Evolutionary conservation across 495 filamentous ascomycete genomes (phyloP).

Genomic region (Lasiosphaeriaceae sp.): DNA sequence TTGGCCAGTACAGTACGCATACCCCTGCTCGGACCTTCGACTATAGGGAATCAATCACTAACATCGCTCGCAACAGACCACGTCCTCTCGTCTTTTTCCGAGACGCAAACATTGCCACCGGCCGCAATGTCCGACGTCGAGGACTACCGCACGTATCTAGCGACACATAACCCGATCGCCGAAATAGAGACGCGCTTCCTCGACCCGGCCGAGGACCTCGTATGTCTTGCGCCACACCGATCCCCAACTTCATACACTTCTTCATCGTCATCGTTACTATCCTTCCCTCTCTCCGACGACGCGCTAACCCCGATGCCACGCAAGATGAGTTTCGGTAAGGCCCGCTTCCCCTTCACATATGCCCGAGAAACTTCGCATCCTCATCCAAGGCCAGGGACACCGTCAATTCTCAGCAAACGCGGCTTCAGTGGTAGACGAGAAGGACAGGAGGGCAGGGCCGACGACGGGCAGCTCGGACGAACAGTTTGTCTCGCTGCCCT

Average conservation of each 20-base stretch:
- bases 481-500: conserved; percentile 3
- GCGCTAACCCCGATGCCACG: conserved; percentile 21
- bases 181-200: conserved; percentile 67
- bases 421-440: no score
- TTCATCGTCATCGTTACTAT: neutral
- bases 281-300: conserved; percentile 10
- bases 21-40: neutral
- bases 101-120: conserved; percentile 50
- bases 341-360: neutral
- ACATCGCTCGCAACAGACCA: conserved; percentile 47
- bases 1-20: conserved; percentile 77
- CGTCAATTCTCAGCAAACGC: neutral
- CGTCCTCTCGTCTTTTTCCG: conserved; percentile 63
- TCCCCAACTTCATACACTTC: conserved; percentile 1
- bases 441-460: no score
- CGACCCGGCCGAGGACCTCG: conserved; percentile 59
- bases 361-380: no score
- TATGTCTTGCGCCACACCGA: conserved; percentile 41
- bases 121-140: conserved; percentile 57
- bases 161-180: conserved; percentile 56
- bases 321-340: conserved; percentile 11
- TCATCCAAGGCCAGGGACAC: neutral
- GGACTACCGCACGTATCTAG: conserved; percentile 65
- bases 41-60: neutral
- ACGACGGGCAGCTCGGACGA: neutral